Percentiles rank a stretch among this genome's conserved stretches.
phyloP scores from a whole-genome alignment of 192 early-diverging fungal species.

The Coemansia sp. region DNA sequence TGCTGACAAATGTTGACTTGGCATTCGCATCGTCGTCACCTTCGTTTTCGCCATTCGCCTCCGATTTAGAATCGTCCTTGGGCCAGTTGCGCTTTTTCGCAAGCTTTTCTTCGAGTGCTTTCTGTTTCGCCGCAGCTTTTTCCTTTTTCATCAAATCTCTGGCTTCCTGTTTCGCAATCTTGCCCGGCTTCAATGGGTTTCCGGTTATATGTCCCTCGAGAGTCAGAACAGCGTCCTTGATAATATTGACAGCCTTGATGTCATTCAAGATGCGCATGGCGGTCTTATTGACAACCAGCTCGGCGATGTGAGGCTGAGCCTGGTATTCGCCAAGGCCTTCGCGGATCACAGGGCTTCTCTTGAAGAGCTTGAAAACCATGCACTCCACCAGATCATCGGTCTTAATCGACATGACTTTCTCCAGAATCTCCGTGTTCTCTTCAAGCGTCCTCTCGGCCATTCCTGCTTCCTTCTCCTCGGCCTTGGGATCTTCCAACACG shows the following conservation, averaged over 20 bases:
- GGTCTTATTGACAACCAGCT: constrained; percentile 4
- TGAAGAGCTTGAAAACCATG: constrained; percentile 11
- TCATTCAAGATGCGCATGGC: constrained; percentile 13
- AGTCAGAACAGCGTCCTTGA: constrained; percentile 6
- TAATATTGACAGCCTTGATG: constrained; percentile 9
- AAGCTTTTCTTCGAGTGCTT: not conserved
- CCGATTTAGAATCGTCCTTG: not conserved
- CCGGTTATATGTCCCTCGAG: not conserved
- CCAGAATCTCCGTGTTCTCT: constrained; percentile 5
- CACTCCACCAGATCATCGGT: constrained; percentile 14
- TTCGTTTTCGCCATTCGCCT: too few species aligned
- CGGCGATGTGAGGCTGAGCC: not conserved
- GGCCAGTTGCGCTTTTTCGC: not conserved
- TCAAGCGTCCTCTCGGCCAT: not conserved
- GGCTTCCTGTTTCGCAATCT: not conserved
- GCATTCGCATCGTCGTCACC: not conserved
- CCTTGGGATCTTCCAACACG: not conserved
- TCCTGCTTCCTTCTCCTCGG: not conserved
- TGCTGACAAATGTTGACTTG: constrained; percentile 31
- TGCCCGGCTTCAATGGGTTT: not conserved
- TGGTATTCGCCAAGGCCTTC: constrained; percentile 2
- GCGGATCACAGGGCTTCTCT: constrained; percentile 4
- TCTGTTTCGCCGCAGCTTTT: not conserved
- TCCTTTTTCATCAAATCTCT: not conserved
- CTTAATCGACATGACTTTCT: not conserved